Percentiles rank a stretch among this genome's conserved stretches.
phyloP scores from a whole-genome alignment of 768 basidiomycete species.

The Suillus plorans region DNA sequence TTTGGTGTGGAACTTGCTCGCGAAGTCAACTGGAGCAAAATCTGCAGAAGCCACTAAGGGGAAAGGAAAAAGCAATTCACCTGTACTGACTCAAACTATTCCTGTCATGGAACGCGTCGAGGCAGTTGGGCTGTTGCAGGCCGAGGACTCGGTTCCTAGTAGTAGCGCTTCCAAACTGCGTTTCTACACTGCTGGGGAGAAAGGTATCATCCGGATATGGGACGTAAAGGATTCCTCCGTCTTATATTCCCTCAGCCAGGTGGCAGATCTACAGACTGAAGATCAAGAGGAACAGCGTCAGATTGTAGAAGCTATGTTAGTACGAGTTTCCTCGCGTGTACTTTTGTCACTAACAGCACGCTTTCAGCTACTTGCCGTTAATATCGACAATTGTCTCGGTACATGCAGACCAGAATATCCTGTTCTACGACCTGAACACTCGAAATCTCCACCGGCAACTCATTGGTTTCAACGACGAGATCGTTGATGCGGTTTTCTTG shows the following conservation, averaged over 20 bases:
- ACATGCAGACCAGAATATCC: slow-evolving; percentile 96
- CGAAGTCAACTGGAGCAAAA: slow-evolving; percentile 13
- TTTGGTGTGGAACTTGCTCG: slow-evolving; percentile 81
- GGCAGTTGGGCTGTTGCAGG: slow-evolving; percentile 69
- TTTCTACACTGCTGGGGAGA: slow-evolving; percentile 91
- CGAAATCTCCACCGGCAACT: slow-evolving; percentile 72
- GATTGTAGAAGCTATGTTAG: slow-evolving; percentile 81
- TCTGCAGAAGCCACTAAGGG: slow-evolving; percentile 23
- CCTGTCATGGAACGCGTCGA: slow-evolving; percentile 86
- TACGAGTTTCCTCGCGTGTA: slow-evolving; percentile 16
- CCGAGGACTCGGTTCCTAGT: slow-evolving; percentile 45
- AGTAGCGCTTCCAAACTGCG: slow-evolving; percentile 41
- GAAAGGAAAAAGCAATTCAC: slow-evolving; percentile 52
- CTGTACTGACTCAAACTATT: slow-evolving; percentile 73
- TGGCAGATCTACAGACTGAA: slow-evolving; percentile 34
- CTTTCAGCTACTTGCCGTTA: slow-evolving; percentile 63
- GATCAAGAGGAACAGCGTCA: slow-evolving; percentile 81
- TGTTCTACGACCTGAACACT: slow-evolving; percentile 80
- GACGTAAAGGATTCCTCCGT: slow-evolving; percentile 67
- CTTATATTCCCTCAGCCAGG: slow-evolving; percentile 55
- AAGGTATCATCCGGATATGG: slow-evolving; percentile 85
- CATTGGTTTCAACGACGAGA: slow-evolving; percentile 98
- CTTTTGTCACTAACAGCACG: slow-evolving; percentile 16
- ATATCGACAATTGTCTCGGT: slow-evolving; percentile 72
- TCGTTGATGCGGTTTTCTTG: slow-evolving; percentile 86